phyloP scores from a whole-genome alignment of 2,329 filamentous ascomycete genomes.

The Botrytis elliptica region DNA sequence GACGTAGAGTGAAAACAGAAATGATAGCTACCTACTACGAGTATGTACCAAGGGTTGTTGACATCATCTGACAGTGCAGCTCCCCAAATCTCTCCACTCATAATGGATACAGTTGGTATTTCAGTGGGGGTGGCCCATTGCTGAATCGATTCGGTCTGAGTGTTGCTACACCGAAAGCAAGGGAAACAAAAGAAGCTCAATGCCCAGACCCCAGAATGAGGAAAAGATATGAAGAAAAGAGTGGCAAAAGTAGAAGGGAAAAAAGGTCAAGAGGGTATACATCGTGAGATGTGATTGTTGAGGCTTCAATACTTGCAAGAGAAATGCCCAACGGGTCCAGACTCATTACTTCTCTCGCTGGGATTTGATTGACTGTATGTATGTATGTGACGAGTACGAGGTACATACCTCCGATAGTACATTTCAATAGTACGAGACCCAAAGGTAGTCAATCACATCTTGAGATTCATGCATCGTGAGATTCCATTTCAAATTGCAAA shows the following conservation, averaged over 20 bases:
- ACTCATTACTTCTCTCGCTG: background rate
- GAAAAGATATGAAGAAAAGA: slow-evolving; percentile 6
- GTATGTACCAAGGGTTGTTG: slow-evolving; percentile 12
- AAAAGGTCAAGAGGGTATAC: background rate
- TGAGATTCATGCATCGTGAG: slow-evolving; percentile 1
- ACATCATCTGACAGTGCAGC: slow-evolving; percentile 20
- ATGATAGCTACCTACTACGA: background rate
- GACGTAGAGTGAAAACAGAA: slow-evolving; percentile 4
- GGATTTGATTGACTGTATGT: background rate
- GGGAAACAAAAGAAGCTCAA: background rate
- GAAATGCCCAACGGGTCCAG: background rate
- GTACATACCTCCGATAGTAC: background rate
- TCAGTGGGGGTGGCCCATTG: slow-evolving; percentile 1
- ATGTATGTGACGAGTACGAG: background rate
- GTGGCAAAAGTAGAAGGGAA: background rate
- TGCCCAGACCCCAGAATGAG: background rate
- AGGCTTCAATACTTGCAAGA: background rate
- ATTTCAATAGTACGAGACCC: background rate
- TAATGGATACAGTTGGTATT: slow-evolving; percentile 8
- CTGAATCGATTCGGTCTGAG: slow-evolving; percentile 6
- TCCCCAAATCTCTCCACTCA: slow-evolving; percentile 12
- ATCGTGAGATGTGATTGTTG: background rate
- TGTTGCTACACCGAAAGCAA: slow-evolving; percentile 12
- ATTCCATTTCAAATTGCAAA: background rate
- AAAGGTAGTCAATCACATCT: background rate